phyloP scores from a whole-genome alignment of 805 yeast species.

The Ogataea haglerorum region DNA sequence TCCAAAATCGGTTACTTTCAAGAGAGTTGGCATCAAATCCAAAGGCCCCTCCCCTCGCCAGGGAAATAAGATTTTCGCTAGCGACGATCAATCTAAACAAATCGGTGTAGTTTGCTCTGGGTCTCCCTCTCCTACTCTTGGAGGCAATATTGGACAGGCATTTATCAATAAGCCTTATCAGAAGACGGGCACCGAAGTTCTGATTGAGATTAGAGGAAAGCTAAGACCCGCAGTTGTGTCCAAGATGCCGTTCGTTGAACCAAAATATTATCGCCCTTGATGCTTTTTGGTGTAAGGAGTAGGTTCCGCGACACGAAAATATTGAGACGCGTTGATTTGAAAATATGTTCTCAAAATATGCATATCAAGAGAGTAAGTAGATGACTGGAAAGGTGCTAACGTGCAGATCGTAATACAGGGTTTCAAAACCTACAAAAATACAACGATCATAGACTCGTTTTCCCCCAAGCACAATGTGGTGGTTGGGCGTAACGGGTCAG shows the following conservation, averaged over 20 bases:
- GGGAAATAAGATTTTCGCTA: conserved; percentile 57
- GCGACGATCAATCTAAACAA: conserved; percentile 49
- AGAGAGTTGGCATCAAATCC: conserved; percentile 73
- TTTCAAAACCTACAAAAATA: conserved; percentile 86
- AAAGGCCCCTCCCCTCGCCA: conserved; percentile 94
- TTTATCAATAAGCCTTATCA: conserved; percentile 68
- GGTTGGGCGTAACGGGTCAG: conserved; percentile 94
- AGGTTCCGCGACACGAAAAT: neutral
- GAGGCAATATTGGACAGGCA: conserved; percentile 86
- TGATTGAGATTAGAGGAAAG: conserved; percentile 82
- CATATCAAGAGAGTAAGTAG: conserved; percentile 31
- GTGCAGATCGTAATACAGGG: conserved; percentile 76
- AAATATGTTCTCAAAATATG: conserved; percentile 2
- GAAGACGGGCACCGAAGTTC: conserved; percentile 70
- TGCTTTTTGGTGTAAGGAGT: conserved; percentile 4
- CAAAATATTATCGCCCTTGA: conserved; percentile 55
- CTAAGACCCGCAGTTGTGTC: conserved; percentile 69
- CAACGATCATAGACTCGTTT: conserved; percentile 70
- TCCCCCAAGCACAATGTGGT: conserved; percentile 84
- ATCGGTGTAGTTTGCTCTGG: conserved; percentile 59
- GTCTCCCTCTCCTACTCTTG: conserved; percentile 57
- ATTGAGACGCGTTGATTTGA: conserved; percentile 7
- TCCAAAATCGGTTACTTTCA: conserved; percentile 55
- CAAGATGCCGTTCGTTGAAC: conserved; percentile 80
- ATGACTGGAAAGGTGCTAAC: neutral